These are phyloP conservation scores for Taphrina wiesneri DNA, from an alignment of 1,139 yeast species.

Conservation along the genomic window DNA sequence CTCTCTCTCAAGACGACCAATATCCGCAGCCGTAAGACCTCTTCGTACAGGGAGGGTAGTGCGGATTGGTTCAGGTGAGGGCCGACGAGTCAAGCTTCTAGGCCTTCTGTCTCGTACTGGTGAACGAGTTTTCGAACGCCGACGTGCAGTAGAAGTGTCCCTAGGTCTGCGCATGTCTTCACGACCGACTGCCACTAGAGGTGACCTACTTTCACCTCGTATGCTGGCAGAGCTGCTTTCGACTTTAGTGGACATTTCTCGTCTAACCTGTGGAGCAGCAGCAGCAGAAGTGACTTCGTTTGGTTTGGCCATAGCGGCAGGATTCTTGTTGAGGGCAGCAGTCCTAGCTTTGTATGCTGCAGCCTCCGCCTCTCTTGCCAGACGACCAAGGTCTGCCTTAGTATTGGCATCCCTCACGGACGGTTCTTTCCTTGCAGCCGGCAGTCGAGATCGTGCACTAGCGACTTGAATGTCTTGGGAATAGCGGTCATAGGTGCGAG, in stretches of 20 bases:
- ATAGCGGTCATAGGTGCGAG: neutral
- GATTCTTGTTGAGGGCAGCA: neutral
- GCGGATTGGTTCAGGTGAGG: neutral
- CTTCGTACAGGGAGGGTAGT: neutral
- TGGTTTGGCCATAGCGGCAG: neutral
- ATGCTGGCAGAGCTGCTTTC: neutral
- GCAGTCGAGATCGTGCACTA: neutral
- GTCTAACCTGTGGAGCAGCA: neutral
- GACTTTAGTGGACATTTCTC: neutral
- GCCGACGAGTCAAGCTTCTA: neutral
- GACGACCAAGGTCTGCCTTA: conserved; percentile 16
- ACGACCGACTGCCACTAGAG: neutral
- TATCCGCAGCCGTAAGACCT: conserved; percentile 26
- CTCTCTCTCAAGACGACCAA: conserved; percentile 21
- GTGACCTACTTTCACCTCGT: neutral
- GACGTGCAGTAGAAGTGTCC: neutral
- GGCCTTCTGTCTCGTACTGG: neutral
- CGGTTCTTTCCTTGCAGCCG: conserved; percentile 13
- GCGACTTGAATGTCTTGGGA: neutral
- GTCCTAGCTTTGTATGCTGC: conserved; percentile 26
- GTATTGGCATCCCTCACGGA: conserved; percentile 31
- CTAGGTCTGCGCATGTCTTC: neutral
- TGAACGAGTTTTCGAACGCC: neutral
- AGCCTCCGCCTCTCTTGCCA: conserved; percentile 32
- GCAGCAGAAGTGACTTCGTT: neutral